A percentile compares a stretch with the other conserved stretches of the same genome.
Conservation (phyloP, 2,329 filamentous ascomycete genomes). For the Aspergillus sergii region DNA sequence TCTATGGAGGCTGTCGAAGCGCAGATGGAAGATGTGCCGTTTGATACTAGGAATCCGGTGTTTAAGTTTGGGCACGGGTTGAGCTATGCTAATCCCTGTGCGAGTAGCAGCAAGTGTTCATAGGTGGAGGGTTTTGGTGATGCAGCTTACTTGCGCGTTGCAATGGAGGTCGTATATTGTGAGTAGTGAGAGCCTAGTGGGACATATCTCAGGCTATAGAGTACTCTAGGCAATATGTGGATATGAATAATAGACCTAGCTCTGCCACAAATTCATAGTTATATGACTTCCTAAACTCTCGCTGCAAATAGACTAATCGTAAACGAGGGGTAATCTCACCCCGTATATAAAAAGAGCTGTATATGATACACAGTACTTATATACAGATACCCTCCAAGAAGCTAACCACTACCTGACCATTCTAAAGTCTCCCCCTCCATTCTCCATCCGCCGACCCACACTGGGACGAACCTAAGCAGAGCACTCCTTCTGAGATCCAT, state of each 20-base stretch:
- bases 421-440: neutral
- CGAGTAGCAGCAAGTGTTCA: neutral
- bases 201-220: no score
- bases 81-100: neutral
- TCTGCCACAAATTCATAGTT: no score
- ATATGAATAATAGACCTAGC: neutral
- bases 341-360: no score
- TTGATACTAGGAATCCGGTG: slow-evolving; percentile 9
- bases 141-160: neutral
- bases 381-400: neutral
- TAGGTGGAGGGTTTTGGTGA: neutral
- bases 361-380: no score
- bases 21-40: slow-evolving; percentile 6
- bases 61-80: neutral
- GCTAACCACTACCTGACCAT: neutral
- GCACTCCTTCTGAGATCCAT: neutral
- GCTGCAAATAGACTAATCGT: rapidly evolving
- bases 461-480: neutral
- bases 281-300: no score
- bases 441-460: neutral
- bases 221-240: neutral
- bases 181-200: no score
- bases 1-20: slow-evolving; percentile 47
- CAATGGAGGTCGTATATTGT: no score
- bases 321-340: neutral